Percentiles rank a stretch among this genome's conserved stretches.
Conservation (phyloP, 2,329 filamentous ascomycete genomes). For the Neocucurbitaria cava region DNA sequence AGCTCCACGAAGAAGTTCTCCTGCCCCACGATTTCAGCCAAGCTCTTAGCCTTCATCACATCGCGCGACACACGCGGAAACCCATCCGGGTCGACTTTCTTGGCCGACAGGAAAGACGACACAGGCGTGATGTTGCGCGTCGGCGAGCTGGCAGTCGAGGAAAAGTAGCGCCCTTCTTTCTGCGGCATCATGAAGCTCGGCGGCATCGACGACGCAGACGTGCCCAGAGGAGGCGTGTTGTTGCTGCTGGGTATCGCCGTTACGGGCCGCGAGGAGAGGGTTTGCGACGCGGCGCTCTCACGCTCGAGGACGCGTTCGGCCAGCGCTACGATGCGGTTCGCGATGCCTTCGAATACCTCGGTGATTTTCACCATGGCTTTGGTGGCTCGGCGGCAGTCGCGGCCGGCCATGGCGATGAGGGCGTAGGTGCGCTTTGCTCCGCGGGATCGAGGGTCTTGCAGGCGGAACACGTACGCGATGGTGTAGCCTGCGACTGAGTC, state of each 20-base stretch:
- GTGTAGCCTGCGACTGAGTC: conserved; percentile 64
- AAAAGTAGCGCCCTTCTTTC: conserved; percentile 36
- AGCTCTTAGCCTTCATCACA: conserved; percentile 59
- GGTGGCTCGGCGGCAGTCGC: conserved; percentile 60
- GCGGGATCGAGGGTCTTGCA: conserved; percentile 64
- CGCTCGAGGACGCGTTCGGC: conserved; percentile 49
- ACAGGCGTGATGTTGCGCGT: conserved; percentile 60
- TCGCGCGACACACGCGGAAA: conserved; percentile 61
- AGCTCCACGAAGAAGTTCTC: conserved; percentile 65
- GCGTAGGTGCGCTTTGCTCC: conserved; percentile 65
- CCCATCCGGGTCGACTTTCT: conserved; percentile 63
- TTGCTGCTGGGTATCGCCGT: conserved; percentile 38
- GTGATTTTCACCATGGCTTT: conserved; percentile 50
- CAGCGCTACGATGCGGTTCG: conserved; percentile 57
- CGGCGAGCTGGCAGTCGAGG: conserved; percentile 40
- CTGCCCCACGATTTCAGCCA: conserved; percentile 66
- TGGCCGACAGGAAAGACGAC: conserved; percentile 65
- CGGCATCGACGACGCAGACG: conserved; percentile 36
- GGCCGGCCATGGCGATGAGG: conserved; percentile 63
- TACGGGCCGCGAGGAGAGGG: conserved; percentile 28
- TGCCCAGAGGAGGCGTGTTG: conserved; percentile 42
- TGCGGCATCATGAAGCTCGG: conserved; percentile 38
- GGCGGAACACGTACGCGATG: conserved; percentile 65
- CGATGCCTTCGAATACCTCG: conserved; percentile 60
- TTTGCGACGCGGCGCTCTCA: conserved; percentile 38